Percentiles rank a stretch among this genome's conserved stretches.
These are phyloP conservation scores for Hypseocharis bilobata DNA, from an alignment of 441 rosid genomes.

Conservation along the genomic window DNA sequence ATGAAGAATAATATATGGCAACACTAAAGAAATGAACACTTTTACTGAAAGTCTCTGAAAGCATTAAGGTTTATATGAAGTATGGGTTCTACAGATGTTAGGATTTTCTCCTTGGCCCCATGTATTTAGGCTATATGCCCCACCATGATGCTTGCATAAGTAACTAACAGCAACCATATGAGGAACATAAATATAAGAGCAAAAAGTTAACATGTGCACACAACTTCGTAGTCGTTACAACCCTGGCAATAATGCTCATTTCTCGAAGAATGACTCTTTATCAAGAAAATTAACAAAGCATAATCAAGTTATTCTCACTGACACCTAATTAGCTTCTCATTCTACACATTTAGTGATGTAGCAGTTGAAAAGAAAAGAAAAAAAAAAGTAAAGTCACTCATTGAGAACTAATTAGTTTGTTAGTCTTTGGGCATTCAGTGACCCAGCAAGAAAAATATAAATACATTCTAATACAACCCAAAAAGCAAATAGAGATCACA, in stretches of 20 bases:
- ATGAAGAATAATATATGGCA: slow-evolving; percentile 12
- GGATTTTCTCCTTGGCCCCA: not conserved
- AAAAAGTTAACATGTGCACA: not conserved
- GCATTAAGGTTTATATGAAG: not conserved
- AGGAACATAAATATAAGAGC: not conserved
- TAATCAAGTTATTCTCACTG: no score
- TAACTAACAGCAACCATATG: not conserved
- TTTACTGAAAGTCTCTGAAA: not conserved
- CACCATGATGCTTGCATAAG: no score
- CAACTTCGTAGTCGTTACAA: not conserved
- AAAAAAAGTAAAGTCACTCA: no score
- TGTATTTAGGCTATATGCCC: not conserved
- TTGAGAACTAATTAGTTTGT: no score
- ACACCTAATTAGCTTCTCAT: no score
- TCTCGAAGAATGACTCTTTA: no score
- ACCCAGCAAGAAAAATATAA: slow-evolving; percentile 4
- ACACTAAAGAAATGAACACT: not conserved
- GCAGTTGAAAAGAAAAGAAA: no score
- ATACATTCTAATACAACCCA: not conserved
- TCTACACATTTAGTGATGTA: no score
- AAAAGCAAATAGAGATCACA: slow-evolving; percentile 8
- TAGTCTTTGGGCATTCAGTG: not conserved
- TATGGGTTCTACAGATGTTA: slow-evolving; percentile 1
- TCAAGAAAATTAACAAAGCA: no score
- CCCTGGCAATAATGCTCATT: not conserved